Evolutionary conservation across 768 basidiomycete genomes (phyloP).

Genomic region (Kwoniella mangroviensis): DNA sequence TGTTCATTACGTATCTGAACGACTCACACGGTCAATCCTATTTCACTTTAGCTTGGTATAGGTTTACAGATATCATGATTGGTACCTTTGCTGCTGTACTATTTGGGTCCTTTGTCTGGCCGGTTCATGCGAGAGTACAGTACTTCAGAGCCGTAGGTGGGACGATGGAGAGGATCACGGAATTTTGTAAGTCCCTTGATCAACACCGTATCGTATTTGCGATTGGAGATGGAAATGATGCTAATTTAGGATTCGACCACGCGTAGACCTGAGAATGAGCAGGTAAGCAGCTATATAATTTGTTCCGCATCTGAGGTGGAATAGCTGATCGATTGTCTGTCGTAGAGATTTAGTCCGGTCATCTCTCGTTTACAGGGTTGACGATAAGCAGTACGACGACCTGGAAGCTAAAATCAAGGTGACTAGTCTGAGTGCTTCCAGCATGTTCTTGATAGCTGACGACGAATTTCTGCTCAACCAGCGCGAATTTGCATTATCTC

Average conservation of each 20-base stretch:
- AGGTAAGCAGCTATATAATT: constrained; percentile 25
- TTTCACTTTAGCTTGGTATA: constrained; percentile 50
- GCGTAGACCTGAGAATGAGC: constrained; percentile 50
- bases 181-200: constrained; percentile 45
- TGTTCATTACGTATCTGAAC: constrained; percentile 54
- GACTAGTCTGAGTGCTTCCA: not conserved
- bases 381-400: constrained; percentile 37
- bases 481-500: constrained; percentile 38
- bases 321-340: not conserved
- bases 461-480: constrained; percentile 7
- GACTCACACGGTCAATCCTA: constrained; percentile 32
- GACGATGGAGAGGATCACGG: constrained; percentile 46
- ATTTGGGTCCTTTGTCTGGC: constrained; percentile 54
- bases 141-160: constrained; percentile 47
- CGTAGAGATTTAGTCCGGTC: constrained; percentile 48
- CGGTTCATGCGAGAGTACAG: constrained; percentile 52
- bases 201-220: no score
- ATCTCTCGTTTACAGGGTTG: constrained; percentile 45
- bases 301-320: not conserved
- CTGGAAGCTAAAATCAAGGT: constrained; percentile 43
- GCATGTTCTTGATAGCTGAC: not conserved
- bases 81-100: constrained; percentile 57
- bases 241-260: not conserved
- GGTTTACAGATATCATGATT: constrained; percentile 51
- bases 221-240: no score